Base-by-base conservation (phyloP, 352 stramenopile species). In the Pythium grandisporangium region DNA sequence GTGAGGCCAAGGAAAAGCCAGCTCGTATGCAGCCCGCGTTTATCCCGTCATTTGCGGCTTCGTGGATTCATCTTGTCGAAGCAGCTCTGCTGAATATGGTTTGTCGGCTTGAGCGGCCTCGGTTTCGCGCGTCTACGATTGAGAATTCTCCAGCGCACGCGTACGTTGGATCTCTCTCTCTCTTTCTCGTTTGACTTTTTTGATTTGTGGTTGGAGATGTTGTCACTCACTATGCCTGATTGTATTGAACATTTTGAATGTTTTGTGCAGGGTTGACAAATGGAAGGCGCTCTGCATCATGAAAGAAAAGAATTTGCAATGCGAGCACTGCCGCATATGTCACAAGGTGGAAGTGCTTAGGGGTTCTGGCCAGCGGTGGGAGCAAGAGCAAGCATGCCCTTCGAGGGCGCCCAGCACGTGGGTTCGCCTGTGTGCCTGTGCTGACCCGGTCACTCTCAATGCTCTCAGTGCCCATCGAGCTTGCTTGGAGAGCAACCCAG, bases 261-360 rank as follows among this genome's bases (percentile, higher is more conserved):
- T 2, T 11, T 21, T 38, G 8, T 38, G 21, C 22, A 64, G 46
- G 14, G 33, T 10, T 23, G 41, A 21, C 11, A 56, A 55, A 16
- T 63, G 65, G 48, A 67, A 59, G 24, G 48, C 51, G 16, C 34
- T 74, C 21, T 72, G 56, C 17, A 29, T 62, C 19, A 61, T 53
- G 4, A 30, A 42, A 4, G 52, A 63, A 19, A 34, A 41, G 5
- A 37, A 65, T 13, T 53, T 56, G 2, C 30, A 29, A 10, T 54
- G 68, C 16, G 57, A 73, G 14, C 56, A 70, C 14, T 81, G 68
- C 29, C 38, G 51, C 14, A 13, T 78, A 3, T 81, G 68, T 36
- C 29, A 50, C 0, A 34, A 54, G 14, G 37, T 67, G 14, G 63
- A 72, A 2, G 42, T 65, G 3, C 42, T 78, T 11, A 66, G 36